Percentiles rank a stretch among this genome's conserved stretches.
Evolutionary conservation across 176 grass and related monocot species (phyloP).

Genomic region (Typha latifolia): DNA sequence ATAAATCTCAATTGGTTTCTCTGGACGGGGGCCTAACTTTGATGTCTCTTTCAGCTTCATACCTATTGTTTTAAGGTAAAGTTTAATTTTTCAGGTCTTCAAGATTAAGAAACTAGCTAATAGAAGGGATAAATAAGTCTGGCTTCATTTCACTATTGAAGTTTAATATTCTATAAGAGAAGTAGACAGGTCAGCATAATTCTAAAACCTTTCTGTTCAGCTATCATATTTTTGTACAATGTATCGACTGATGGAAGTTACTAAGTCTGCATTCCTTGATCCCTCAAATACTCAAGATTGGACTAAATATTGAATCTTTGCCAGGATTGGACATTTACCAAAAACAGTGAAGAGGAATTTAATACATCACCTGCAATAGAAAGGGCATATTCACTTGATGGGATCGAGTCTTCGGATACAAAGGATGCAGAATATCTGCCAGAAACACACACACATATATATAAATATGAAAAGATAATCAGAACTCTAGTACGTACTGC

Average conservation of each 20-base stretch:
- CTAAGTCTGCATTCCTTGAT: background rate
- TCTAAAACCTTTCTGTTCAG: background rate
- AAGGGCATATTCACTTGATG: slow-evolving; percentile 60
- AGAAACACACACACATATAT: background rate
- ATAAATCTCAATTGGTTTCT: slow-evolving; percentile 88
- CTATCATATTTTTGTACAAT: background rate
- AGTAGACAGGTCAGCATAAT: background rate
- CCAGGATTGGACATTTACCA: background rate
- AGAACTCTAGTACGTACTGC: background rate
- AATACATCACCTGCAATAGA: slow-evolving; percentile 42
- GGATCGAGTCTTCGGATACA: slow-evolving; percentile 47
- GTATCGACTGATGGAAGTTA: background rate
- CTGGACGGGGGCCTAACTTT: slow-evolving; percentile 65
- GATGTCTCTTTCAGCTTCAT: slow-evolving; percentile 79
- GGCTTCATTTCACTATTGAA: background rate
- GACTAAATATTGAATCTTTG: background rate
- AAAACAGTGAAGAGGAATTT: slow-evolving; percentile 8
- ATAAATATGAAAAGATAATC: background rate
- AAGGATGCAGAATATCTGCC: slow-evolving; percentile 62
- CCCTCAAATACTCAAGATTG: background rate
- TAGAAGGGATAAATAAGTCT: background rate
- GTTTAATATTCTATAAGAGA: background rate
- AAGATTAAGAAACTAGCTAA: slow-evolving; percentile 2
- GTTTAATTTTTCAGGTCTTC: background rate
- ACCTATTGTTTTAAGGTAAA: slow-evolving; percentile 31